A percentile compares a stretch with the other conserved stretches of the same genome.
Conservation (phyloP, 257 asterid species). For the Echium plantagineum region DNA sequence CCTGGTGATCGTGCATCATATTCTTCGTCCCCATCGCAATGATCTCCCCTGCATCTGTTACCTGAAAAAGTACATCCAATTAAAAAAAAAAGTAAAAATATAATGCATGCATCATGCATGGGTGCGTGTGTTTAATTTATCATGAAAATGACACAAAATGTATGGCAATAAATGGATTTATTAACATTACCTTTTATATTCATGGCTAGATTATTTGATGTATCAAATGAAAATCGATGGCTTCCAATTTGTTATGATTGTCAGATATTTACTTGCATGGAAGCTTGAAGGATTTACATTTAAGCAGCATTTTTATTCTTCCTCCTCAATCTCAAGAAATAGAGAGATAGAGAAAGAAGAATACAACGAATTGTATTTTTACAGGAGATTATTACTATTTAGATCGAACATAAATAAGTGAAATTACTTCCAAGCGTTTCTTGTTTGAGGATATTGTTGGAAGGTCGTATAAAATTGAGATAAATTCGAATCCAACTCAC, state of each 20-base stretch:
- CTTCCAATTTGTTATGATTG: not conserved
- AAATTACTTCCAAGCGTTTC: too few relatives aligned
- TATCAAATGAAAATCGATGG: not conserved
- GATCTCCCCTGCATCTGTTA: conserved; percentile 6
- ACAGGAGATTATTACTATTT: too few relatives aligned
- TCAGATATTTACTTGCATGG: not conserved
- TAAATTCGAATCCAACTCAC: too few relatives aligned
- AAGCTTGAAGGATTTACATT: conserved; percentile 1
- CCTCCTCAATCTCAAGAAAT: conserved; percentile 2
- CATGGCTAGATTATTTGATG: not conserved
- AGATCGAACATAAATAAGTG: too few relatives aligned
- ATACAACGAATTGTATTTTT: too few relatives aligned
- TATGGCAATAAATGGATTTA: too few relatives aligned
- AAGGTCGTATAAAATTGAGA: too few relatives aligned
- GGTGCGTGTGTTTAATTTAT: too few relatives aligned
- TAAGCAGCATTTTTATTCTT: not conserved
- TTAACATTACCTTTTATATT: not conserved
- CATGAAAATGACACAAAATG: too few relatives aligned
- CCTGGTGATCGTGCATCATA: conserved; percentile 35
- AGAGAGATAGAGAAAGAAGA: conserved; percentile 2
- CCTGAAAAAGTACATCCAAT: not conserved
- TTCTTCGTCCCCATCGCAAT: not conserved
- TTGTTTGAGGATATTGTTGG: too few relatives aligned
- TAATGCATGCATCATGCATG: too few relatives aligned
- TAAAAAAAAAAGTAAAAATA: too few relatives aligned